Evolutionary conservation across 768 basidiomycete species (phyloP), one percentile per base, ranked within the genome.

Genomic region (Tylopilus felleus): DNA sequence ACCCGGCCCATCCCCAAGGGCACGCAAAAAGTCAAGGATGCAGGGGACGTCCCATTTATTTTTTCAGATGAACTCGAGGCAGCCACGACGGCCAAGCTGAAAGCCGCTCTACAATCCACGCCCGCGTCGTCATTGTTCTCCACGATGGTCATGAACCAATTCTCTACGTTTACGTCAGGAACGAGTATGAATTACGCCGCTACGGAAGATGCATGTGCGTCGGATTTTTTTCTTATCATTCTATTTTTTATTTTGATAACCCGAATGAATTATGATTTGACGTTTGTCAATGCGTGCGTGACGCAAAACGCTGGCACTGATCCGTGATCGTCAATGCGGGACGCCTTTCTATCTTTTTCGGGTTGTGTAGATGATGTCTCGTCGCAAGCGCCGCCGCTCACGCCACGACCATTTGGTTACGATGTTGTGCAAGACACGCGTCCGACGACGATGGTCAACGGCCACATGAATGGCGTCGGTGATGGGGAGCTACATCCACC

Each of bases 31-130:
- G 60, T 60, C 54, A 69, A 66, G 53, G 68, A 69, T 25, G 68
- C 69, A 0, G 68, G 68, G 1, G 68, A 69, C 35, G 63, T 64
- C 10, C 68, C 68, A 0, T 69, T 69, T n/a, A 66, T 69, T 3
- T 68, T 70, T 23, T 70, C 66, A 2, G 51, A 66, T 2, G 69
- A 69, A n/a, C 57, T 66, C 7, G 68, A 68, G 52, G 68, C 66
- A 16, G 68, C 52, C 0, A 65, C 68, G 3, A 63, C 68, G 5
- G 68, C 68, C 21, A 70, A 59, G 13, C 50, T 70, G 12, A 56
- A 69, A 21, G 67, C 65, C 1, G 67, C 47, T 1, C 29, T 69
- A 19, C 68, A 69, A 43, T 58, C 56, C 3, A 57, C 61, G 0
- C 44, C 52, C 5, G 14, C 62, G 8, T n/a, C 49, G n/a, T 38